Evolutionary conservation across 2,329 filamentous ascomycete genomes (phyloP), one percentile per base, ranked within the genome.

Genomic region (Leptoxyphium fumago): DNA sequence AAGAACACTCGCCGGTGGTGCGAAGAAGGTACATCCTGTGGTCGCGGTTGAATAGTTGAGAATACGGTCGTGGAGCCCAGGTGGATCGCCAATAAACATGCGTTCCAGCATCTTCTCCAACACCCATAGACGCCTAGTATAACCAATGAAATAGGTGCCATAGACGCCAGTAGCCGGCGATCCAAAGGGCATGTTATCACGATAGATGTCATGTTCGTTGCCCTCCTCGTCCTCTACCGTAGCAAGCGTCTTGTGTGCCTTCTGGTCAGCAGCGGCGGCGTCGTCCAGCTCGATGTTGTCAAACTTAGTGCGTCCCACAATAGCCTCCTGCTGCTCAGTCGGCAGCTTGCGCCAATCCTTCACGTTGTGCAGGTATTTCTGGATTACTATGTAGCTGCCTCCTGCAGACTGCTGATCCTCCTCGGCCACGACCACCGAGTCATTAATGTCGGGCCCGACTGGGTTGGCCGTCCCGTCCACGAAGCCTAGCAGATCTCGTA

Each of bases 111-210:
- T 78, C 55, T 65, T 66, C 58, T 77, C 74, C 72, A 36, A 40
- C 39, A 41, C 42, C 44, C 28, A 41, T 29, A 40, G 34, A n/a
- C 21, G 30, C 13, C 18, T 14, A 26, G 40, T 28, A 21, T 26
- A 41, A 26, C 21, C 40, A 36, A 28, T 42, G 40, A 43, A 40
- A 15, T 52, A 42, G 14, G 41, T 42, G 7, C 41, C 41, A 34
- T 32, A 34, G 14, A 75, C 65, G 0, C 64, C 66, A 0, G 62
- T 54, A 0, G 65, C 69, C 0, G 73, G 73, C 0, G 68, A 70
- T 0, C 74, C 74, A 55, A 77, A 77, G 0, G 74, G 74, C 74
- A 77, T 77, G 48, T 77, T 78, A 45, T 77, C 74, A 0, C 74
- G 64, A 2, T 77, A 58, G 36, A 77, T 74, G 30, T 65, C 67